Conservation (phyloP, 352 stramenopile species). For the Phytopythium vexans region DNA sequence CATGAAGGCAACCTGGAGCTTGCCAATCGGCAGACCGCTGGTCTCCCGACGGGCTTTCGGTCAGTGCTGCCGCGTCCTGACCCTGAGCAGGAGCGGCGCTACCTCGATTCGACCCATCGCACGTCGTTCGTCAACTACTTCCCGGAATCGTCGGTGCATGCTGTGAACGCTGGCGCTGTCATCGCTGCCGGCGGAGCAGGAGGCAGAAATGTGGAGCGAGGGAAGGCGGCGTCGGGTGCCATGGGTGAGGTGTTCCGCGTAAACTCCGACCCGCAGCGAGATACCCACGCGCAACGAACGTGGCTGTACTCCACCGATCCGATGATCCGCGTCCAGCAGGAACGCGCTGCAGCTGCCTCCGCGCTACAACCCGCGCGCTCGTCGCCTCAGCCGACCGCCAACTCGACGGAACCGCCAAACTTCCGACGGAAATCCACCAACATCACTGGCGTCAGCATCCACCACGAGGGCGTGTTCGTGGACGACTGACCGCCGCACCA, state of each 20-base stretch:
- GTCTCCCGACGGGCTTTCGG: conserved; percentile 41
- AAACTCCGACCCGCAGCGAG: conserved; percentile 54
- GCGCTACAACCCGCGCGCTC: conserved; percentile 3
- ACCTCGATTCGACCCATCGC: conserved; percentile 66
- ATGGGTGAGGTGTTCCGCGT: conserved; percentile 64
- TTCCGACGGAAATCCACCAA: conserved; percentile 46
- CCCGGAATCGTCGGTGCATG: conserved; percentile 3
- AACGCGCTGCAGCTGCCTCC: conserved; percentile 10
- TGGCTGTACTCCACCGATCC: conserved; percentile 78
- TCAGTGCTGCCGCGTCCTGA: conserved; percentile 47
- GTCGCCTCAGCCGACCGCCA: neutral
- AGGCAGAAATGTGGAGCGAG: conserved; percentile 41
- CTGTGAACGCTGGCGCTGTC: conserved; percentile 14
- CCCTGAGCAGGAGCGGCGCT: conserved; percentile 40
- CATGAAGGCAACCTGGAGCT: conserved; percentile 54
- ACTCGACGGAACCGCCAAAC: neutral
- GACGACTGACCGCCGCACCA: conserved; percentile 36
- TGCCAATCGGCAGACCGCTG: conserved; percentile 45
- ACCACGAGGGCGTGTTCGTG: conserved; percentile 61
- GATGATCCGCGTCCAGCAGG: conserved; percentile 52
- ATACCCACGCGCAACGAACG: conserved; percentile 67
- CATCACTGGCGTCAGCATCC: conserved; percentile 51
- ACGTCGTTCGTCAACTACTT: conserved; percentile 55
- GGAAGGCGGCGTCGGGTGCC: conserved; percentile 57
- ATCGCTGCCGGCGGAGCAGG: conserved; percentile 43